These are phyloP conservation scores for Cornus kousa DNA, from an alignment of 148 eudicot species.

Conservation along the genomic window DNA sequence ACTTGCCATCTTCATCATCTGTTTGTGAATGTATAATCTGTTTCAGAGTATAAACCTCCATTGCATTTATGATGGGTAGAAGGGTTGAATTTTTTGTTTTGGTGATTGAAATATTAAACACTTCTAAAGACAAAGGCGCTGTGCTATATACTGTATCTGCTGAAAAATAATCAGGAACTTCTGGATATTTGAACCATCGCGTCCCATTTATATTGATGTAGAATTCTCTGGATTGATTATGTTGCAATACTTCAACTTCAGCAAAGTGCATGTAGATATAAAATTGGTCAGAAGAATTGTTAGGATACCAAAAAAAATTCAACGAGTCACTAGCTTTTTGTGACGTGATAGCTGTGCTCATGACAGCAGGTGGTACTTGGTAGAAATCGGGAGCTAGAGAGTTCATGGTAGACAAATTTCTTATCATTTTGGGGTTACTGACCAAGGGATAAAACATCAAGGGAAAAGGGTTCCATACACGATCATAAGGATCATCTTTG, in stretches of 20 bases:
- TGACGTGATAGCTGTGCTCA: not conserved
- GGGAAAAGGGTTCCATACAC: conserved; percentile 26
- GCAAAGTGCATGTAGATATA: conserved; percentile 41
- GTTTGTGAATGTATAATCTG: conserved; percentile 10
- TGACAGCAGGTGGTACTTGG: conserved; percentile 14
- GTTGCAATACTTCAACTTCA: conserved; percentile 21
- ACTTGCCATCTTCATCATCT: conserved; percentile 12
- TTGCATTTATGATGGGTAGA: conserved; percentile 33
- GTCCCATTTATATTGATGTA: conserved; percentile 23
- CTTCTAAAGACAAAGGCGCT: too few relatives aligned
- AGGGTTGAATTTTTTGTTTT: conserved; percentile 21
- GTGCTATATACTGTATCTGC: conserved; percentile 3
- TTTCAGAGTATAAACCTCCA: conserved; percentile 22
- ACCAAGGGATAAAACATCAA: too few relatives aligned
- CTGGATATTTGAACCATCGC: not conserved
- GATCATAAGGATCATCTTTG: conserved; percentile 37
- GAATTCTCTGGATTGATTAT: conserved; percentile 32
- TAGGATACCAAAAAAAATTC: not conserved
- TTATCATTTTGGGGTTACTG: too few relatives aligned
- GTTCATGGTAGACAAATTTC: too few relatives aligned
- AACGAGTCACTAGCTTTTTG: not conserved
- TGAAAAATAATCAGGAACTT: conserved; percentile 14
- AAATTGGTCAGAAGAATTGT: conserved; percentile 2
- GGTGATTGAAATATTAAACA: not conserved
- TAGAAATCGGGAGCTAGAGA: too few relatives aligned